Base-by-base conservation (phyloP, 1,284 basidiomycete genomes). In the Vanrija sp. region DNA sequence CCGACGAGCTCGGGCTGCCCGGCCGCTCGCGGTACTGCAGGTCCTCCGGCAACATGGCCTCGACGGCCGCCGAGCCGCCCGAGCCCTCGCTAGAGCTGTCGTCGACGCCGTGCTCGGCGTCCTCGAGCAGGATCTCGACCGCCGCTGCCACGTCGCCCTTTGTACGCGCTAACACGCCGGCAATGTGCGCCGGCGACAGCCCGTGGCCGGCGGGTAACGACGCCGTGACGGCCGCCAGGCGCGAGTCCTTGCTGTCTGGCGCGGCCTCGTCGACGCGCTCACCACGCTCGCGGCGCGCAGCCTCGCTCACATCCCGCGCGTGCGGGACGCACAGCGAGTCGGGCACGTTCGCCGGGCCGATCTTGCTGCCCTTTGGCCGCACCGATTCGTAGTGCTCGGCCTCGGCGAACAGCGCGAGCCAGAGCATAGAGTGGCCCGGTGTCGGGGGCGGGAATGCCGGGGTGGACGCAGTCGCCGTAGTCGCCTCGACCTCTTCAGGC, bases 341-440 rank as follows among this genome's bases (percentile, higher is more conserved):
- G 39, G 71, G 68, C 4, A 73, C 54, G 35, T 68, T 66, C 20
- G 71, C 68, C 9, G 69, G 65, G 22, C 71, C 69, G n/a, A 64
- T 63, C 20, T 43, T 43, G 12, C 47, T 22, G 8, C 64, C 56
- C 41, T 62, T 62, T 25, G 46, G 44, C 1, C 70, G 60, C 15
- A 73, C 56, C 22, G 63, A 66, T 54, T 73, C 66, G 45, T 70
- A 73, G 47, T 73, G 71, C 54, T 72, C 71, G 0, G 69, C 70
- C 44, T 70, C 63, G 41, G 69, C 67, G 58, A 73, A 72, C 14
- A 72, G 60, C 6, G 70, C 70, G 10, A 73, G 62, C 71, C 71
- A 73, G 6, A 73, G 60, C 64, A 72, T 69, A 22, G 53, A 60
- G 22, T 62, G 60, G 5, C 68, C 69, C 1, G 62, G 60, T 0